These are phyloP conservation scores for Herpetospermum pedunculosum DNA, from an alignment of 306 rosid species.

Conservation along the genomic window DNA sequence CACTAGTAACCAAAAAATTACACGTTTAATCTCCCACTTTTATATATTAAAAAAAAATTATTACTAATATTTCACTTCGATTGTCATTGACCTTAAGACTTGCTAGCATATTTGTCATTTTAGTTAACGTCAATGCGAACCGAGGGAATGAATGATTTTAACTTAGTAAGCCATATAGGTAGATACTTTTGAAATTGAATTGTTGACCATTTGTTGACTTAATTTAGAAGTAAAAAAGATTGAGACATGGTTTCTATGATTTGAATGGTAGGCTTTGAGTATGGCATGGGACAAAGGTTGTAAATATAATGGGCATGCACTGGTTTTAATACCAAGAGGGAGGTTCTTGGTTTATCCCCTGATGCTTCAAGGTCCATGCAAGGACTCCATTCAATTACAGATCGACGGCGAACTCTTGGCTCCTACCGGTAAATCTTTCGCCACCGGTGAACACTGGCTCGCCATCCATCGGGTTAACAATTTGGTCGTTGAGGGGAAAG, in stretches of 20 bases:
- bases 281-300: slow-evolving; percentile 22
- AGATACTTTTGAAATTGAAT: background rate
- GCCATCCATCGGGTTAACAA: slow-evolving; percentile 12
- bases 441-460: slow-evolving; percentile 15
- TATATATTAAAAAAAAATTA: too few relatives aligned
- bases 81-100: too few relatives aligned
- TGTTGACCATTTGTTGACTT: background rate
- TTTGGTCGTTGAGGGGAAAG: slow-evolving; percentile 15
- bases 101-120: too few relatives aligned
- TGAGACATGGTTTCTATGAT: background rate
- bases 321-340: slow-evolving; percentile 20
- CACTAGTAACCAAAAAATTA: too few relatives aligned
- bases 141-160: too few relatives aligned
- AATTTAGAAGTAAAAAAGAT: background rate
- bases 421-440: background rate
- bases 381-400: slow-evolving; percentile 1
- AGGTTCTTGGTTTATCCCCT: background rate
- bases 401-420: background rate
- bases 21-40: too few relatives aligned
- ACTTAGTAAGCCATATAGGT: too few relatives aligned
- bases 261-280: slow-evolving; percentile 10
- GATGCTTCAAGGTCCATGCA: slow-evolving; percentile 17
- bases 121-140: too few relatives aligned
- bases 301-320: background rate
- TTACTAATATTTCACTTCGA: too few relatives aligned